Evolutionary conservation across 2,329 filamentous ascomycete species (phyloP), one percentile per base, ranked within the genome.

Genomic region (Alternaria sp.): DNA sequence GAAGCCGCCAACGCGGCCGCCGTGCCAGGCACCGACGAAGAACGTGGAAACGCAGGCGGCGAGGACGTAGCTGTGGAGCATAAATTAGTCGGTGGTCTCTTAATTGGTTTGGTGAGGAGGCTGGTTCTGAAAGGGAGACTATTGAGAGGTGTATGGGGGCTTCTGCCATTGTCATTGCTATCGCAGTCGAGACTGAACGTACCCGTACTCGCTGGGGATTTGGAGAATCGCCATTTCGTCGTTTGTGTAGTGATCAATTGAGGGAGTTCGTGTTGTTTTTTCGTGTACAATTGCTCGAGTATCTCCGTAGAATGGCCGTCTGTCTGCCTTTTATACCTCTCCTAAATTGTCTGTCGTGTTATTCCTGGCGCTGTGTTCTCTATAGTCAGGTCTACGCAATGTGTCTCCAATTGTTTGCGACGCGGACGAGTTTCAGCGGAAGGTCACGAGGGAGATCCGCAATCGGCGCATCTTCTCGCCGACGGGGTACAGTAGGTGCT

Each of bases 31-130:
- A 58, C 78, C 77, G 42, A 89, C 79, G 70, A 88, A 69, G 72
- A 87, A 85, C 61, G 82, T 84, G 58, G 82, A 82, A 62, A 86
- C 81, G 36, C 84, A 82, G 65, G 86, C 78, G 68, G 81, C 78
- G 70, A 88, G 79, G 75, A 87, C 85, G 73, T 84, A 84, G 76
- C 87, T 88, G 60, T 36, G 53, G 51, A 28, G n/a, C 36, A 24
- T 34, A 53, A 14, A 54, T 65, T 57, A 67, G 64, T 44, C 39
- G 36, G n/a, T 28, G 56, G 36, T 41, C 18, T 41, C n/a, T 18
- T 11, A 20, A 44, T 24, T 4, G 54, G 18, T 28, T 22, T 32
- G 47, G 43, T 18, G 41, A 9, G 18, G 18, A 28, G 54, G 36
- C 32, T 24, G 38, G 38, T 20, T 18, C 12, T 7, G 41, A 16